phyloP scores from a whole-genome alignment of 169 alveolate genomes.

The Eimeria zaria region DNA sequence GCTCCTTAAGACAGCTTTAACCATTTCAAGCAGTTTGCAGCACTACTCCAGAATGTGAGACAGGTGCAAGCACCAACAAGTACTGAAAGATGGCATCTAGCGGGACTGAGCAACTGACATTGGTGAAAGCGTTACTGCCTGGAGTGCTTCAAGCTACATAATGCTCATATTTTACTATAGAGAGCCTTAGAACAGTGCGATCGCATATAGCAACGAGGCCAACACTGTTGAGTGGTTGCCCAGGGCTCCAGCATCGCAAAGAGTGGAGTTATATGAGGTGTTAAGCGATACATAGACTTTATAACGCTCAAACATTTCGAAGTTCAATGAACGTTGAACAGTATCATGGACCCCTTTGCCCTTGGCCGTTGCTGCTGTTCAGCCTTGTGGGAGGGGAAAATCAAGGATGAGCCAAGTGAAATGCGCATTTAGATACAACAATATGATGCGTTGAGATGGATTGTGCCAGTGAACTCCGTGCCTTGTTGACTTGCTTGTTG shows the following conservation, averaged over 20 bases:
- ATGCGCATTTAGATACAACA: background rate
- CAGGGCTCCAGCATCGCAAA: background rate
- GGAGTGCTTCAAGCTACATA: background rate
- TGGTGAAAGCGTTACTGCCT: background rate
- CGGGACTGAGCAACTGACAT: background rate
- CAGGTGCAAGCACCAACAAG: too few species aligned
- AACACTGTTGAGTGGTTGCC: background rate
- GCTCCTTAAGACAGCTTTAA: background rate
- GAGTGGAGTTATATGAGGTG: background rate
- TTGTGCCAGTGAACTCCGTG: background rate
- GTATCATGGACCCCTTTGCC: background rate
- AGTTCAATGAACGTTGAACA: background rate
- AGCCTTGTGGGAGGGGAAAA: too few species aligned
- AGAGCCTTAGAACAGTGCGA: background rate
- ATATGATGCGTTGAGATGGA: background rate
- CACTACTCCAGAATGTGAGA: background rate
- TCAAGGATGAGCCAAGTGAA: background rate
- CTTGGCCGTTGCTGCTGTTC: background rate
- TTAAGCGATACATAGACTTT: background rate
- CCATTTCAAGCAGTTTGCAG: background rate
- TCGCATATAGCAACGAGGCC: background rate
- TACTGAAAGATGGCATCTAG: too few species aligned
- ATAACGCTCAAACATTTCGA: background rate
- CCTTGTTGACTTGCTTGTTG: background rate
- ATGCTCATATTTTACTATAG: background rate